phyloP scores from a whole-genome alignment of 2,329 filamentous ascomycete genomes.

The Fusarium verticillioides region DNA sequence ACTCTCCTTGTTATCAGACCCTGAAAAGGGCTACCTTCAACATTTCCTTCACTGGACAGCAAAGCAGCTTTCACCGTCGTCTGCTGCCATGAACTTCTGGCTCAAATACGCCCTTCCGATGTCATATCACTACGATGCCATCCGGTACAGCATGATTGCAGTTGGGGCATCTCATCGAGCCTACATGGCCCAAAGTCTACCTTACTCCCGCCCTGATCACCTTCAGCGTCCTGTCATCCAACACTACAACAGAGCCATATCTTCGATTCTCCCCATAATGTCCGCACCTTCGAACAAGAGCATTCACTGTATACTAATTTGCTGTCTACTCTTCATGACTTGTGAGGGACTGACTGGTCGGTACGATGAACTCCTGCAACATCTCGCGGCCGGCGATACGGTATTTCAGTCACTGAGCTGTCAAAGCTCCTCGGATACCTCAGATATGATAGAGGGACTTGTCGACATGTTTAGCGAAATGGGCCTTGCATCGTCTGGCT shows the following conservation, averaged over 20 bases:
- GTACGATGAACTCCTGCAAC: not conserved
- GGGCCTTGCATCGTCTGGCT: not conserved
- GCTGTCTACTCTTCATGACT: conserved; percentile 10
- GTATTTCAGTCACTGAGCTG: not conserved
- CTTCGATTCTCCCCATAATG: conserved; percentile 3
- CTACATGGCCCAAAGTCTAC: not conserved
- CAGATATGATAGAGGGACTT: not conserved
- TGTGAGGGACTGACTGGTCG: conserved; percentile 7
- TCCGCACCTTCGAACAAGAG: not conserved
- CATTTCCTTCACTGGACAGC: conserved; percentile 7
- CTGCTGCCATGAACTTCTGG: conserved; percentile 5
- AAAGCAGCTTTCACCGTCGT: not conserved
- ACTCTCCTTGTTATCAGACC: not conserved
- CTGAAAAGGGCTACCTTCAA: not conserved
- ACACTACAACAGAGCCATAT: conserved; percentile 17
- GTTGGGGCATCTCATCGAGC: conserved; percentile 13
- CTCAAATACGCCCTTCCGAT: conserved; percentile 5
- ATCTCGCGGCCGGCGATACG: conserved; percentile 2
- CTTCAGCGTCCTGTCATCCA: conserved; percentile 5
- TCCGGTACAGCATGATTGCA: conserved; percentile 15
- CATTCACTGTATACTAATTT: not conserved
- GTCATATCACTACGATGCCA: conserved; percentile 1
- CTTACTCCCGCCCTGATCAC: not conserved
- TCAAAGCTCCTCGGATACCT: rapidly evolving
- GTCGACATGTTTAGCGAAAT: conserved; percentile 2